Percentiles rank a stretch among this genome's conserved stretches.
Conservation (phyloP, 176 grass and related monocot species). For the Saccharum officinarum region DNA sequence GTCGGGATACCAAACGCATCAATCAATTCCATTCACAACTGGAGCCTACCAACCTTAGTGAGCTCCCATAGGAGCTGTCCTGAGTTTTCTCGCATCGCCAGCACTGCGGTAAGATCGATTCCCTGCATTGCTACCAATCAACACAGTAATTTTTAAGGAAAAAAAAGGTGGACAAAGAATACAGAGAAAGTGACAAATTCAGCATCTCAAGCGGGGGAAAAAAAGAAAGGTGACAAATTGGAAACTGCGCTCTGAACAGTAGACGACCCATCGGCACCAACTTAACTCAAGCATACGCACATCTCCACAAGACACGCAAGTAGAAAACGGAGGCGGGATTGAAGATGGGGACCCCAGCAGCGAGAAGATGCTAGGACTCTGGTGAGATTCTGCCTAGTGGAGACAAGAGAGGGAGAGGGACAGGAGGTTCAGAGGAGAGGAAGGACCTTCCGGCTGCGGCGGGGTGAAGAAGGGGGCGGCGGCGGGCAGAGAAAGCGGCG, state of each 20-base stretch:
- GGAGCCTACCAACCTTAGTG: conserved; percentile 16
- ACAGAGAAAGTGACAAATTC: not conserved
- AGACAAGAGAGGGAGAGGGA: not conserved
- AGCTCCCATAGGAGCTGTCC: not conserved
- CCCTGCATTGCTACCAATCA: not conserved
- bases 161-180: not conserved
- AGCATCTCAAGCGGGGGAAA: not conserved
- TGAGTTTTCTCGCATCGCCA: conserved; percentile 5
- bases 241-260: not conserved
- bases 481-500: conserved; percentile 15
- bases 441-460: conserved; percentile 14
- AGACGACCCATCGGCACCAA: not conserved
- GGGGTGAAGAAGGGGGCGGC: not conserved
- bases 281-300: not conserved
- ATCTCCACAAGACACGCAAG: not conserved
- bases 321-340: not conserved
- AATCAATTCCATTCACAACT: not conserved
- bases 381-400: not conserved
- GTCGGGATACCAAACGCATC: not conserved
- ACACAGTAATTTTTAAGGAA: not conserved
- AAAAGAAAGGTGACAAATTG: not conserved
- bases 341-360: not conserved
- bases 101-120: not conserved
- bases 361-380: not conserved
- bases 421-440: not conserved